phyloP scores from a whole-genome alignment of 1,139 yeast genomes.

The Kurtzmaniella quercitrusa region DNA sequence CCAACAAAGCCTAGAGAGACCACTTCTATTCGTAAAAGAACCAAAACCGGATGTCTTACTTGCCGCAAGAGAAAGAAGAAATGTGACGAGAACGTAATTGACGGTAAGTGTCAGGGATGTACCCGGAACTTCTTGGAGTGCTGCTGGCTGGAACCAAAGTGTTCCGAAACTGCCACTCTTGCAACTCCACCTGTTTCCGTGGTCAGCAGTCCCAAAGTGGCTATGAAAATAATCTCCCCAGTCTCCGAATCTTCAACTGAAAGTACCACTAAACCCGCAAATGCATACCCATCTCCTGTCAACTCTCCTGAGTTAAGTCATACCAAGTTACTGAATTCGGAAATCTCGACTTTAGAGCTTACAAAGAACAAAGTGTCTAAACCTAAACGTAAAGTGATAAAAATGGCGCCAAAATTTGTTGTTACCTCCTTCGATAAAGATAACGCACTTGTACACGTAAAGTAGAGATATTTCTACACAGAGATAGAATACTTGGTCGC shows the following conservation, averaged over 20 bases:
- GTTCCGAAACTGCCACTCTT: constrained; percentile 5
- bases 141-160: constrained; percentile 33
- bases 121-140: constrained; percentile 45
- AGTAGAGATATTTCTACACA: constrained; percentile 4
- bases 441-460: constrained; percentile 9
- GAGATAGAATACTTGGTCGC: not conserved
- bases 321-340: constrained; percentile 5
- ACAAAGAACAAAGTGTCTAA: constrained; percentile 6
- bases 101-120: constrained; percentile 47
- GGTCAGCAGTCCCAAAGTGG: constrained; percentile 3
- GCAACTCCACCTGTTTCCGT: constrained; percentile 8
- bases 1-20: constrained; percentile 14
- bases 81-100: constrained; percentile 41
- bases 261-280: not conserved
- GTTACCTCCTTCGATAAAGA: constrained; percentile 10
- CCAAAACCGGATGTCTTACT: constrained; percentile 42
- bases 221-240: constrained; percentile 2
- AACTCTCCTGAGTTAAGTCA: constrained; percentile 5
- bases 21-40: constrained; percentile 23
- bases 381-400: not conserved
- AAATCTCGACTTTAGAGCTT: constrained; percentile 7
- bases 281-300: constrained; percentile 8
- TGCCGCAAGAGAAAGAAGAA: constrained; percentile 46
- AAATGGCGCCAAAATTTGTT: constrained; percentile 5
- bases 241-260: constrained; percentile 1